phyloP scores from a whole-genome alignment of 164 flowering plant species.

The Protea cynaroides region DNA sequence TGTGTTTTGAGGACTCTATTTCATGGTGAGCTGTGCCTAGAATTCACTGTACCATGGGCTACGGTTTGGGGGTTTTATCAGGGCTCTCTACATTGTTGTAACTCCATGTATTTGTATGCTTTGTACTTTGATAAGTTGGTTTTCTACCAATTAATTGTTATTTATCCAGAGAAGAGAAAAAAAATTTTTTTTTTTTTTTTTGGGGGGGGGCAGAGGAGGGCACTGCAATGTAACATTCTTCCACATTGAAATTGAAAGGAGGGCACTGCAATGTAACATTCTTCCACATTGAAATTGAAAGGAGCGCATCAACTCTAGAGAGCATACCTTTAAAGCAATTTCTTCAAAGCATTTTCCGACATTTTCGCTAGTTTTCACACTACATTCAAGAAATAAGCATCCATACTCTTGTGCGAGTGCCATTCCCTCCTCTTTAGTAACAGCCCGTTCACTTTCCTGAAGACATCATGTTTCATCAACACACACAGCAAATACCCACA shows the following conservation, averaged over 20 bases:
- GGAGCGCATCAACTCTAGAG: background rate
- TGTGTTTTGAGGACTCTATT: too few species aligned
- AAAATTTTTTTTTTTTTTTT: too few species aligned
- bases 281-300: background rate
- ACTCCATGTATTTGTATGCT: too few species aligned
- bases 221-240: background rate
- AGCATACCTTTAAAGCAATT: slow-evolving; percentile 59
- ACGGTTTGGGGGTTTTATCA: too few species aligned
- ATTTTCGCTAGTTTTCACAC: slow-evolving; percentile 75
- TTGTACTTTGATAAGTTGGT: too few species aligned
- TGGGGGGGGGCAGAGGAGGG: background rate
- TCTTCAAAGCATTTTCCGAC: slow-evolving; percentile 71
- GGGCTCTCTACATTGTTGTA: too few species aligned
- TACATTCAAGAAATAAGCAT: slow-evolving; percentile 74
- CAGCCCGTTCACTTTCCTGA: slow-evolving; percentile 75
- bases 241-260: background rate
- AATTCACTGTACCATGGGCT: too few species aligned
- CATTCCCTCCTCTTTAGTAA: slow-evolving; percentile 74
- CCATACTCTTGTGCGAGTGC: slow-evolving; percentile 65
- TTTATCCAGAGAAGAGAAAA: too few species aligned
- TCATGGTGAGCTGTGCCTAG: too few species aligned
- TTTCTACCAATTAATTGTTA: too few species aligned
- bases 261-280: background rate
- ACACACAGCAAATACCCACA: background rate
- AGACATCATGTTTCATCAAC: slow-evolving; percentile 4